These are phyloP conservation scores for Acer negundo DNA, from an alignment of 345 rosid species.

Conservation along the genomic window DNA sequence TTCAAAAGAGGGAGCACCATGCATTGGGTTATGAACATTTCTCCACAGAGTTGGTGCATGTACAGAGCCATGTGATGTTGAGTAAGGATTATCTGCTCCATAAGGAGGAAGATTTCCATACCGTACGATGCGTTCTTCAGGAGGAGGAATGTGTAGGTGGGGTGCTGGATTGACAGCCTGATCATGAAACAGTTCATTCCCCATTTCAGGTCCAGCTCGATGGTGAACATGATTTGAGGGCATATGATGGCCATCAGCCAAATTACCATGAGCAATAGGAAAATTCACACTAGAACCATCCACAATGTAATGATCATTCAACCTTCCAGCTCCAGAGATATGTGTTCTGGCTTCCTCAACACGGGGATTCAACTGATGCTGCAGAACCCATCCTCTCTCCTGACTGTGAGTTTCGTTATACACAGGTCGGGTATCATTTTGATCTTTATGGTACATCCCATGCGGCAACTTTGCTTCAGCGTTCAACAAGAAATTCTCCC, in stretches of 20 bases:
- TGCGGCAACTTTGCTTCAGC: slow-evolving; percentile 59
- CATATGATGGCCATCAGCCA: slow-evolving; percentile 51
- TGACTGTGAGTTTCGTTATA: slow-evolving; percentile 54
- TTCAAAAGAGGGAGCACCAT: slow-evolving; percentile 55
- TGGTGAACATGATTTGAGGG: slow-evolving; percentile 48
- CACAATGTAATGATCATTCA: slow-evolving; percentile 55
- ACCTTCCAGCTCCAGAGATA: slow-evolving; percentile 60
- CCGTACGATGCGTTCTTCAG: slow-evolving; percentile 56
- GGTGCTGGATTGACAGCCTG: slow-evolving; percentile 43
- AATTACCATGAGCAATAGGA: slow-evolving; percentile 55
- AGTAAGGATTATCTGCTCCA: slow-evolving; percentile 58
- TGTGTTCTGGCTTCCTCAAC: slow-evolving; percentile 69
- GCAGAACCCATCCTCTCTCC: slow-evolving; percentile 80
- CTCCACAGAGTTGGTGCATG: slow-evolving; percentile 61
- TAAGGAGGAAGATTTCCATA: slow-evolving; percentile 61
- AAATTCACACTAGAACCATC: slow-evolving; percentile 69
- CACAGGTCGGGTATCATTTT: slow-evolving; percentile 43
- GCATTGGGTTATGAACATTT: slow-evolving; percentile 55
- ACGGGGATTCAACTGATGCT: slow-evolving; percentile 59
- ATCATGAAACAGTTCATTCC: slow-evolving; percentile 63
- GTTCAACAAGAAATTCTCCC: slow-evolving; percentile 57
- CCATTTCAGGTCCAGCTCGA: slow-evolving; percentile 60
- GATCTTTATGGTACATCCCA: slow-evolving; percentile 55
- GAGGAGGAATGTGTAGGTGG: slow-evolving; percentile 44
- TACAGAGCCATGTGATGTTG: slow-evolving; percentile 54